Evolutionary conservation across 2,329 filamentous ascomycete genomes (phyloP).

Genomic region (Fusarium globosum): DNA sequence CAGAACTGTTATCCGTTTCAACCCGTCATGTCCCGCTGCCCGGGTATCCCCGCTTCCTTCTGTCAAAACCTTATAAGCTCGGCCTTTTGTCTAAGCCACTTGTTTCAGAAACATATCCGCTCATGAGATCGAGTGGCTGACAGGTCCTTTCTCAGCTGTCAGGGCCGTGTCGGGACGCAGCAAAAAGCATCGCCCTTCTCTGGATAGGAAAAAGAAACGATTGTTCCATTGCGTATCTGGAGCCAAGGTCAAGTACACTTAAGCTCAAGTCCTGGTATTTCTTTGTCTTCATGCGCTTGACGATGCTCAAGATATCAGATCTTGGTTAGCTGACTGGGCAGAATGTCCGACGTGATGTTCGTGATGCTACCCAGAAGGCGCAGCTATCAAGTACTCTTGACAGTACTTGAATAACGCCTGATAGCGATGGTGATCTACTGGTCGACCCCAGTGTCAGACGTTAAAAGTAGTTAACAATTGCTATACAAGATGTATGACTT

Average conservation of each 20-base stretch:
- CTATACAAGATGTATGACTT: constrained; percentile 34
- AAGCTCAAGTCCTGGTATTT: not conserved
- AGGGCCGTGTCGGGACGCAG: constrained; percentile 31
- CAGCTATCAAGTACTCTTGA: constrained; percentile 6
- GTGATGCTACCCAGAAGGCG: not conserved
- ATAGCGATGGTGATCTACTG: constrained; percentile 6
- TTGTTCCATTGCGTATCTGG: not conserved
- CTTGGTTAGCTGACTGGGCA: not conserved
- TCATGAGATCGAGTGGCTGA: constrained; percentile 38
- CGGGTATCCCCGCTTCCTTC: constrained; percentile 21
- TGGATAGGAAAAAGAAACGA: not conserved
- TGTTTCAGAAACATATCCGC: constrained; percentile 40
- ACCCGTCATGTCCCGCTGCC: constrained; percentile 5
- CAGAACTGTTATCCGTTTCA: constrained; percentile 30
- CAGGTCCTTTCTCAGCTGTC: constrained; percentile 22
- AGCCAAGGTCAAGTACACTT: not conserved
- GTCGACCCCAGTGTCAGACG: constrained; percentile 6
- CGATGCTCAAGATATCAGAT: not conserved
- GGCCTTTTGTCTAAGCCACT: constrained; percentile 41
- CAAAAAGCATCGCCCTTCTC: constrained; percentile 18
- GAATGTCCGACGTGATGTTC: not conserved
- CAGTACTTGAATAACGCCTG: constrained; percentile 1
- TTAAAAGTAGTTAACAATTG: constrained; percentile 15
- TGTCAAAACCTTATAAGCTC: constrained; percentile 13
- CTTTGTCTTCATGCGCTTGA: not conserved